A percentile compares a stretch with the other conserved stretches of the same genome.
These are phyloP conservation scores for Blastobotrys attinorum DNA, from an alignment of 805 yeast genomes.

Conservation along the genomic window DNA sequence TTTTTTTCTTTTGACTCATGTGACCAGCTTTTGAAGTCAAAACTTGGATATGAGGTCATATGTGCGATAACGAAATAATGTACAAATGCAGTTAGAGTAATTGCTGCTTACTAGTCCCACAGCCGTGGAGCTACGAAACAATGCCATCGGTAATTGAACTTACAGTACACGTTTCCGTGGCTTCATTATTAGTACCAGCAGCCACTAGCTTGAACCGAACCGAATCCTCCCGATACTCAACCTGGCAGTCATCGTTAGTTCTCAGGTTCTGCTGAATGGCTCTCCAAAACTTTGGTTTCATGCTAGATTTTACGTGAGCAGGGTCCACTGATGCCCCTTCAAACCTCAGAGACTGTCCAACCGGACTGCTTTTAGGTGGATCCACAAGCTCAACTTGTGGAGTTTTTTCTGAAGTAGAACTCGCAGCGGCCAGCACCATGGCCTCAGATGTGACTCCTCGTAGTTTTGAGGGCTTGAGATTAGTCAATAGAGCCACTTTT, in stretches of 20 bases:
- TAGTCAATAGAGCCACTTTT: constrained; percentile 46
- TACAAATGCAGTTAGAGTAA: too few species aligned
- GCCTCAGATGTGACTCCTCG: constrained; percentile 57
- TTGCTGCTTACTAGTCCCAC: too few species aligned
- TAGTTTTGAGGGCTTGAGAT: constrained; percentile 55
- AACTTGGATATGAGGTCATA: too few species aligned
- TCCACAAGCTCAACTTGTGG: constrained; percentile 37
- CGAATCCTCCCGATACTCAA: too few species aligned
- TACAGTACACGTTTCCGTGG: not conserved
- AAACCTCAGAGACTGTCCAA: constrained; percentile 39
- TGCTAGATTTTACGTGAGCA: not conserved
- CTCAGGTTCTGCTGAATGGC: not conserved
- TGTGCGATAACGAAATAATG: too few species aligned
- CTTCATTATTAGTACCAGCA: too few species aligned
- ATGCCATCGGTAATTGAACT: not conserved
- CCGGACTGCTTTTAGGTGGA: constrained; percentile 34
- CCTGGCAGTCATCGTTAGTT: not conserved
- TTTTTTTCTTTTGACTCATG: too few species aligned
- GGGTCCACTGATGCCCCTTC: constrained; percentile 10
- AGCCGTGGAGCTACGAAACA: not conserved
- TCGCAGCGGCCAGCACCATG: constrained; percentile 57
- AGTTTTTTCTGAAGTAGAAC: not conserved
- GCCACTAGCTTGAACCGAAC: too few species aligned
- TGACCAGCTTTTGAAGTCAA: too few species aligned
- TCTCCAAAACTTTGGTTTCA: not conserved